Percentiles rank a stretch among this genome's conserved stretches.
Conservation (phyloP, 495 filamentous ascomycete genomes). For the Aspergillus heteromorphus region DNA sequence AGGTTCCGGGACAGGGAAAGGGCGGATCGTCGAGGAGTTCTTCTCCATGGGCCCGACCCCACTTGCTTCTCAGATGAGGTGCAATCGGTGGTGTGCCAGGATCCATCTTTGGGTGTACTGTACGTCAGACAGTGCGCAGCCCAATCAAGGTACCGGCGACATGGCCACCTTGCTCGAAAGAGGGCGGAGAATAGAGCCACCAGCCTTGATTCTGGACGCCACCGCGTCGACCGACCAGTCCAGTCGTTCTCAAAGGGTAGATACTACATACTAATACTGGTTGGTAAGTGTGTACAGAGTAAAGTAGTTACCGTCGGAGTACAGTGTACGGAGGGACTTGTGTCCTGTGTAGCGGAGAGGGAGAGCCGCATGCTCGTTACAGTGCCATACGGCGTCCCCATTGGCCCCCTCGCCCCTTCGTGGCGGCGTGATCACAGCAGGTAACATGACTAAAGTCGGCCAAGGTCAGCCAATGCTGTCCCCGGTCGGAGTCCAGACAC, state of each 20-base stretch:
- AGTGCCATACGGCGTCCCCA: neutral
- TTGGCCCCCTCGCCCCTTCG: neutral
- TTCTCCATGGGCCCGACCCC: constrained; percentile 12
- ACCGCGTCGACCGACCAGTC: neutral
- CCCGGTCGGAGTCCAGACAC: neutral
- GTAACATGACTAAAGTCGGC: neutral
- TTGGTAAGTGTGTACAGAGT: no score
- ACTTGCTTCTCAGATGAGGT: constrained; percentile 7
- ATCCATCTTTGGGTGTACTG: constrained; percentile 5
- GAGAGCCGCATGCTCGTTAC: constrained; percentile 2
- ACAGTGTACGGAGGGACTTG: no score
- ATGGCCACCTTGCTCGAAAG: neutral
- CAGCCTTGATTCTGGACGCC: neutral
- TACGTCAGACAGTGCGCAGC: constrained; percentile 8
- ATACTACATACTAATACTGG: no score
- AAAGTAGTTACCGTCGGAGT: no score
- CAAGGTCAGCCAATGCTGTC: neutral
- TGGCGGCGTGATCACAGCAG: neutral
- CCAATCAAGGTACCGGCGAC: neutral
- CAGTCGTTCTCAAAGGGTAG: no score
- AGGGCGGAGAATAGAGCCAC: neutral
- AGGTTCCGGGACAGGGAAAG: constrained; percentile 15
- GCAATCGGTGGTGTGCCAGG: constrained; percentile 4
- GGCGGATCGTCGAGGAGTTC: constrained; percentile 17
- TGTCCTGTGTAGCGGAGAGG: neutral